These are phyloP conservation scores for Biancaea sappan DNA, from an alignment of 306 rosid species.

Conservation along the genomic window DNA sequence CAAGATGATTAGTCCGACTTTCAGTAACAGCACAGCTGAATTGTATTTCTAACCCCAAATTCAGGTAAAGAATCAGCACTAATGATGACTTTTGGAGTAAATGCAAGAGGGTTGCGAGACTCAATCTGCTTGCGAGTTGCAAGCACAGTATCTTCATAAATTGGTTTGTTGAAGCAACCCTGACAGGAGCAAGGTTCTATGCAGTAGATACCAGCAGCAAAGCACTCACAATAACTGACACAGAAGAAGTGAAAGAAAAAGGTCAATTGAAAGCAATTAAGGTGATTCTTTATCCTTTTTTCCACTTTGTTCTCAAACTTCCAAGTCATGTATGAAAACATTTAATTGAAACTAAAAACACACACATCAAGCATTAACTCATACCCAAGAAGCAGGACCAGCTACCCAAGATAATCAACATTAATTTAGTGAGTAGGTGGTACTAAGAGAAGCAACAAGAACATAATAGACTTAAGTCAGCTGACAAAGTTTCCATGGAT, in stretches of 20 bases:
- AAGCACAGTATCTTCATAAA: constrained; percentile 79
- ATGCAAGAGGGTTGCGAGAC: constrained; percentile 94
- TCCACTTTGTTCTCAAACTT: too few species aligned
- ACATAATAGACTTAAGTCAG: too few species aligned
- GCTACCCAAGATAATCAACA: constrained; percentile 1
- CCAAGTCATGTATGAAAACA: background rate
- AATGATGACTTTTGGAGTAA: constrained; percentile 96
- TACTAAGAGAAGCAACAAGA: background rate
- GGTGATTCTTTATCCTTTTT: background rate
- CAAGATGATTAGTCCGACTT: constrained; percentile 14
- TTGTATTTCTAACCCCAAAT: constrained; percentile 62
- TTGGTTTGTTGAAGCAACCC: constrained; percentile 87
- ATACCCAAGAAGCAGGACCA: too few species aligned
- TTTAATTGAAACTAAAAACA: background rate
- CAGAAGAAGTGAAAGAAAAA: background rate
- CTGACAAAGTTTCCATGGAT: background rate
- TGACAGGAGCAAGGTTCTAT: constrained; percentile 86
- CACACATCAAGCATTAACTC: too few species aligned
- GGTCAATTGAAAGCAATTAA: constrained; percentile 4
- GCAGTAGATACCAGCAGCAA: constrained; percentile 93
- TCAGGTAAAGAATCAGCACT: constrained; percentile 67
- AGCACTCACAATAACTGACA: constrained; percentile 88
- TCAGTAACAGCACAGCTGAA: background rate
- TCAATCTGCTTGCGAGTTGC: constrained; percentile 86
- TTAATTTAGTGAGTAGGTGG: background rate